Conservation (phyloP, 192 early-diverging fungal genomes). For the Entomortierella parvispora region DNA sequence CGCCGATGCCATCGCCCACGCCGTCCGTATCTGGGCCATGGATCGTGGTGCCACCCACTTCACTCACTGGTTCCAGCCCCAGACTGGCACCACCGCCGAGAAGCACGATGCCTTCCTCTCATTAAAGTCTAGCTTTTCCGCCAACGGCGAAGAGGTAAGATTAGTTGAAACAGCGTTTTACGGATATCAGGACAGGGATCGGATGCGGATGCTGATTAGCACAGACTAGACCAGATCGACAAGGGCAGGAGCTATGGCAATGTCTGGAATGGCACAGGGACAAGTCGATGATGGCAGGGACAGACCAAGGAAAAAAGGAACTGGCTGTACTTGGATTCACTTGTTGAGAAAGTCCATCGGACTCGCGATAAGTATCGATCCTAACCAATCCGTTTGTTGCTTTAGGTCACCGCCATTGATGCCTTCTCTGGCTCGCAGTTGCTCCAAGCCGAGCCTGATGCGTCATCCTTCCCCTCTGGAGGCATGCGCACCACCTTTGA, state of each 20-base stretch:
- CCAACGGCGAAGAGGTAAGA: slow-evolving; percentile 84
- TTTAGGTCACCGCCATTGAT: slow-evolving; percentile 82
- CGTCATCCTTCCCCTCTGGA: slow-evolving; percentile 96
- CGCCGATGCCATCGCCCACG: slow-evolving; percentile 26
- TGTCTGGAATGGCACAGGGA: too few species aligned
- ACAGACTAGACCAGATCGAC: too few species aligned
- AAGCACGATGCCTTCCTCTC: slow-evolving; percentile 97
- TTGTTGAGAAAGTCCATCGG: too few species aligned
- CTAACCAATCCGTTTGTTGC: too few species aligned
- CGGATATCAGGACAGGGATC: too few species aligned
- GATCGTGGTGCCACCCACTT: slow-evolving; percentile 95
- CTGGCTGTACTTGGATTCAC: too few species aligned
- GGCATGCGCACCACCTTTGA: slow-evolving; percentile 97
- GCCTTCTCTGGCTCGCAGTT: slow-evolving; percentile 95
- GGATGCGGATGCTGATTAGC: too few species aligned
- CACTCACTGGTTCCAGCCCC: slow-evolving; percentile 99
- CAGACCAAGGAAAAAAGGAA: too few species aligned
- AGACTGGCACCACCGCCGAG: slow-evolving; percentile 95
- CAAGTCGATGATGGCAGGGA: too few species aligned
- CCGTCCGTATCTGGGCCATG: slow-evolving; percentile 95
- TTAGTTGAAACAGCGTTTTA: too few species aligned
- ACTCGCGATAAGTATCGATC: too few species aligned
- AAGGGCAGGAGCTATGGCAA: too few species aligned
- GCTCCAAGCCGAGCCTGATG: slow-evolving; percentile 96
- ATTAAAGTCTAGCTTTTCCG: slow-evolving; percentile 69